Percentiles rank a stretch among this genome's conserved stretches.
Conservation (phyloP, 108 stramenopile genomes). For the Fragilariopsis cylindrus region DNA sequence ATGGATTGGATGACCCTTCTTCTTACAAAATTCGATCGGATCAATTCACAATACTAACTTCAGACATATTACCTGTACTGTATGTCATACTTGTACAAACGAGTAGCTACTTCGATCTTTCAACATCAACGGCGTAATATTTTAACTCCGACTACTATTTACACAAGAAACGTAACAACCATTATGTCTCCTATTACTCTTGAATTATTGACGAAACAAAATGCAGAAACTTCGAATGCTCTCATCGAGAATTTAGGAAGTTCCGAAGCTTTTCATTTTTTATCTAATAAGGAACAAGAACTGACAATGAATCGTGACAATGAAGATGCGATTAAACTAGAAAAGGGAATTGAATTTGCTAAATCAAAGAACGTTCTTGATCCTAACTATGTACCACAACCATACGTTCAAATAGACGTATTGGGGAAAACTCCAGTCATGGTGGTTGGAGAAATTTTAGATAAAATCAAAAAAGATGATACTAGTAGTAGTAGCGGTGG, state of each 20-base stretch:
- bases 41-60: no score
- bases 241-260: slow-evolving; percentile 59
- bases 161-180: neutral
- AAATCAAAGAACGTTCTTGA: slow-evolving; percentile 84
- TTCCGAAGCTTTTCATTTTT: slow-evolving; percentile 38
- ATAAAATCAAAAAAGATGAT: slow-evolving; percentile 28
- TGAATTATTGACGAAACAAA: slow-evolving; percentile 58
- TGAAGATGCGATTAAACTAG: slow-evolving; percentile 76
- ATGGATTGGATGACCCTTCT: no score
- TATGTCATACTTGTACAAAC: no score
- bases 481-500: neutral
- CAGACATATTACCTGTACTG: no score
- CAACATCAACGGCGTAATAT: neutral
- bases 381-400: slow-evolving; percentile 69
- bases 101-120: neutral
- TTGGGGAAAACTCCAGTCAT: slow-evolving; percentile 77
- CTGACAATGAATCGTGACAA: slow-evolving; percentile 67
- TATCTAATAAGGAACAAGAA: slow-evolving; percentile 58
- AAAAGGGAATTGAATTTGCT: slow-evolving; percentile 78
- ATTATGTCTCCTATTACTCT: slow-evolving; percentile 38
- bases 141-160: neutral
- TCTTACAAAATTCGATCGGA: no score
- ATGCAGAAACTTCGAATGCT: slow-evolving; percentile 80
- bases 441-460: slow-evolving; percentile 73
- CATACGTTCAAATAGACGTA: slow-evolving; percentile 79